These are phyloP conservation scores for Penicillium sp. DNA, from an alignment of 2,329 filamentous ascomycete genomes.

Conservation along the genomic window DNA sequence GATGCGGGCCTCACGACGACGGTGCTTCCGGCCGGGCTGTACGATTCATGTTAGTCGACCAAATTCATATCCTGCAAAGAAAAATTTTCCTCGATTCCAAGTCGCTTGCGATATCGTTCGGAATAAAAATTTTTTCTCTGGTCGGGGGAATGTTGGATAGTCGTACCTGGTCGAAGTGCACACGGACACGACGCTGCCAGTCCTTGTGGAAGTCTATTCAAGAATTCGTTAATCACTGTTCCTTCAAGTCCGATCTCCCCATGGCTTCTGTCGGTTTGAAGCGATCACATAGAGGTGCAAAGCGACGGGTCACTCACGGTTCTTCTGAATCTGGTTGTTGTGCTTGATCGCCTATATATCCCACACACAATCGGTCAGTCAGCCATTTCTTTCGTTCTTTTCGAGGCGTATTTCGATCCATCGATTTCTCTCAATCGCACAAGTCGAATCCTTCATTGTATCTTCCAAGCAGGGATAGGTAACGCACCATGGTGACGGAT, in stretches of 20 bases:
- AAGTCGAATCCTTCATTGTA: constrained; percentile 12
- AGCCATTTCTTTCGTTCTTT: constrained; percentile 19
- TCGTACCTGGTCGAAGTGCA: constrained; percentile 99
- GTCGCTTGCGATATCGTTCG: constrained; percentile 21
- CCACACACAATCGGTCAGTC: constrained; percentile 32
- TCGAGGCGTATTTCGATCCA: constrained; percentile 10
- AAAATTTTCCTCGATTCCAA: constrained; percentile 19
- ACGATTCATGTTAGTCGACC: constrained; percentile 37
- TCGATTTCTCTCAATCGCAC: constrained; percentile 16
- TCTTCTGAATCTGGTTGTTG: constrained; percentile 98
- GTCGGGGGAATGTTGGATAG: constrained; percentile 33
- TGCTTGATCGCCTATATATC: constrained; percentile 87
- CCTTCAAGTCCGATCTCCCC: constrained; percentile 21
- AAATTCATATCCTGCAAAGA: constrained; percentile 10
- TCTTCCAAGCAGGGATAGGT: constrained; percentile 19
- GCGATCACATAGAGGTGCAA: constrained; percentile 2
- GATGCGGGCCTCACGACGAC: constrained; percentile 85
- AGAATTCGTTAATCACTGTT: constrained; percentile 30
- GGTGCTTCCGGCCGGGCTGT: constrained; percentile 94
- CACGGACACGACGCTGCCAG: constrained; percentile 98
- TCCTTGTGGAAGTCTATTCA: constrained; percentile 94
- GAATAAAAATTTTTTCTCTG: constrained; percentile 9
- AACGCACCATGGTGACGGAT: constrained; percentile 54
- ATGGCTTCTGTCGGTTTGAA: constrained; percentile 17
- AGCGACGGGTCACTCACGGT: constrained; percentile 63